Percentiles rank a stretch among this genome's conserved stretches.
Evolutionary conservation across 148 eudicot genomes (phyloP).

Genomic region (Salicornia ramosissima): DNA sequence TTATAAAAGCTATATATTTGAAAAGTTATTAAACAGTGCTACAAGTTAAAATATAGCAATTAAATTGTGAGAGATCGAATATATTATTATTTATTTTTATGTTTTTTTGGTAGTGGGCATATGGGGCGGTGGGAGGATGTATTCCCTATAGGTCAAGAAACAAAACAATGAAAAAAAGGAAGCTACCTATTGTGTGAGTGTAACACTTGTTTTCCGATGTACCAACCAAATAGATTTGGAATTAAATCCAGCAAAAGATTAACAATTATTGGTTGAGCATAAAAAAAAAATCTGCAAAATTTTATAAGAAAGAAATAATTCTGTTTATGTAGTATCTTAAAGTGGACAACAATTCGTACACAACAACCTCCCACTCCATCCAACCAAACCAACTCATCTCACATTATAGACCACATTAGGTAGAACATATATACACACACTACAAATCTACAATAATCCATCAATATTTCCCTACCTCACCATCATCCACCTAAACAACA

Average conservation of each 20-base stretch:
- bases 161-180: not conserved
- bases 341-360: not conserved
- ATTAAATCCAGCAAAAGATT: not conserved
- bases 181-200: not conserved
- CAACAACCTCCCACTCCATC: not conserved
- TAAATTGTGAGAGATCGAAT: no score
- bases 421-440: not conserved
- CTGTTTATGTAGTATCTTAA: not conserved
- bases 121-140: not conserved
- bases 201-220: not conserved
- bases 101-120: no score
- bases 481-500: no score
- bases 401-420: not conserved
- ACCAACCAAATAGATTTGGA: constrained; percentile 2
- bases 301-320: no score
- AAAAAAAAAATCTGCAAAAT: not conserved
- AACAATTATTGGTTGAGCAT: not conserved
- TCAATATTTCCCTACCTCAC: no score
- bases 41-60: no score
- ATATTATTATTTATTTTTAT: not conserved
- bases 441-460: no score
- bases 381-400: not conserved
- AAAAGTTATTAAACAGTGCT: no score
- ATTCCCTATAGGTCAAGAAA: not conserved
- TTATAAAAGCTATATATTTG: no score